Evolutionary conservation across 2,329 filamentous ascomycete species (phyloP).

Genomic region (Plectosphaerella sp.): DNA sequence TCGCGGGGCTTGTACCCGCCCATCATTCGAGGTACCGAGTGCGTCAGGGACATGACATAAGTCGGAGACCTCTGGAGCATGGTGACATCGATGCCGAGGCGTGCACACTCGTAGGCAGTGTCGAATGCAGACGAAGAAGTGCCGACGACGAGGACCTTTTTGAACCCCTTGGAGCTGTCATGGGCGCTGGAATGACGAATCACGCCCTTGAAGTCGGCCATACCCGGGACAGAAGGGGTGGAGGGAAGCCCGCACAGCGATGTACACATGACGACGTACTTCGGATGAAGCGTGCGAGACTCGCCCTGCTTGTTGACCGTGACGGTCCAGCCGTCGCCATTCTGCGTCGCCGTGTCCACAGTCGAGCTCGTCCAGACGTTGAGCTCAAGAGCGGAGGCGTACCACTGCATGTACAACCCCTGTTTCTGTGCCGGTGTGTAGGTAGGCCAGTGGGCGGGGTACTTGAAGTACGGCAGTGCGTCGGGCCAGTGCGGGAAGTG

Average conservation of each 20-base stretch:
- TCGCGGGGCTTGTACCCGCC: constrained; percentile 16
- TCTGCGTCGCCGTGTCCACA: constrained; percentile 32
- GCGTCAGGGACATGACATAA: constrained; percentile 25
- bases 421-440: constrained; percentile 36
- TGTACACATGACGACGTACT: constrained; percentile 49
- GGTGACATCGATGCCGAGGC: neutral
- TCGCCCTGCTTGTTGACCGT: constrained; percentile 18
- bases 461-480: constrained; percentile 1
- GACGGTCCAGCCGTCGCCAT: constrained; percentile 45
- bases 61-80: constrained; percentile 18
- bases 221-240: constrained; percentile 23
- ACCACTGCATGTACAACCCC: constrained; percentile 58
- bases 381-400: constrained; percentile 56
- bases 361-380: constrained; percentile 56
- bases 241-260: constrained; percentile 44
- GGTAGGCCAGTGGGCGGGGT: constrained; percentile 8
- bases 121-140: neutral
- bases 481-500: constrained; percentile 2
- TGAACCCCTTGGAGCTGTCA: neutral
- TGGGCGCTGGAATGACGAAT: neutral
- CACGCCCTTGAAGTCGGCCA: neutral
- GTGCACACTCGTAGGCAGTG: neutral
- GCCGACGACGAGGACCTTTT: neutral
- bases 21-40: constrained; percentile 20
- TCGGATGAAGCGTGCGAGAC: constrained; percentile 40